Conservation (phyloP, 805 yeast species). For the Hanseniaspora clermontiae region DNA sequence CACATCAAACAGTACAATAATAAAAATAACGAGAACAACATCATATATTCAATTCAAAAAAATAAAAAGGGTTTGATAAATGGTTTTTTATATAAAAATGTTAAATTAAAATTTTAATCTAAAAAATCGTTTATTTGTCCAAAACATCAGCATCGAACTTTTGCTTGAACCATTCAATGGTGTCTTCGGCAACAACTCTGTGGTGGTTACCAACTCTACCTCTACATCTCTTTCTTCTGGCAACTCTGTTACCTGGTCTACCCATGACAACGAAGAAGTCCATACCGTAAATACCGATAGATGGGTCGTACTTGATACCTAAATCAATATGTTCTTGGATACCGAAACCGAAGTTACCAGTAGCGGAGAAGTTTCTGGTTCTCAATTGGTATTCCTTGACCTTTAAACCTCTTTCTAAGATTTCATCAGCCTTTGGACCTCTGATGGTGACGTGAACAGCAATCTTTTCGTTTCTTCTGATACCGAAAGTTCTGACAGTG, state of each 20-base stretch:
- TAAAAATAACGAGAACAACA: too few relatives aligned
- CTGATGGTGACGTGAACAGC: conserved; percentile 98
- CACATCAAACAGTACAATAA: too few relatives aligned
- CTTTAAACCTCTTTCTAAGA: conserved; percentile 98
- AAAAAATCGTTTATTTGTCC: conserved; percentile 42
- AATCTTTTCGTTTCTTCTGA: conserved; percentile 99
- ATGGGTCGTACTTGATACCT: conserved; percentile 99
- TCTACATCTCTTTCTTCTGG: conserved; percentile 95
- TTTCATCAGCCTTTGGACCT: conserved; percentile 99
- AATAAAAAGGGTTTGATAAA: neutral
- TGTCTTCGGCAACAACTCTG: conserved; percentile 82
- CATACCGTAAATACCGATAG: conserved; percentile 99
- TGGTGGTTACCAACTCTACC: conserved; percentile 83
- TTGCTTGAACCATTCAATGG: conserved; percentile 98
- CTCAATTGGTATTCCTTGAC: conserved; percentile 98
- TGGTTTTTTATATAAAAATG: conserved; percentile 6
- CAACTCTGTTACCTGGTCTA: conserved; percentile 97
- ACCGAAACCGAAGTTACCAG: conserved; percentile 99
- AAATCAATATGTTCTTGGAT: conserved; percentile 98
- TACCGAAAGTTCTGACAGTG: conserved; percentile 99
- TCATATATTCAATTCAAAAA: neutral
- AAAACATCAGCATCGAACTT: conserved; percentile 98
- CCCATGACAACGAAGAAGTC: conserved; percentile 99
- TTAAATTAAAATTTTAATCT: conserved; percentile 10
- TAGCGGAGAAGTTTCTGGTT: conserved; percentile 88